Evolutionary conservation across 371 early-diverging fungal species (phyloP).

Genomic region (Umbelopsis sp.): DNA sequence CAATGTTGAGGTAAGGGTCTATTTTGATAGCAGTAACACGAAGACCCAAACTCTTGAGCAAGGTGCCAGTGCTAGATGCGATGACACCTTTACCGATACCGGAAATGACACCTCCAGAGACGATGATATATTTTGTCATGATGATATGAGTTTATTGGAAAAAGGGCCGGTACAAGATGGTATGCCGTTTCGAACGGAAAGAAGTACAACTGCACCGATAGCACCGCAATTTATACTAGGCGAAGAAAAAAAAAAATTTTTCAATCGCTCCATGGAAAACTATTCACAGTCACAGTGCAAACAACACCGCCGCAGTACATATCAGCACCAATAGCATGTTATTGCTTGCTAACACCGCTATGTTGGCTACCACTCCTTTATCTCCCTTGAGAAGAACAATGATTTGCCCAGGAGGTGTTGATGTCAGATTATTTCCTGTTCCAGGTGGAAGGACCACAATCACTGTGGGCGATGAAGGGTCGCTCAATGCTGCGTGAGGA

Average conservation of each 20-base stretch:
- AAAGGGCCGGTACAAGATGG: constrained; percentile 20
- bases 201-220: background rate
- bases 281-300: background rate
- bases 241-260: background rate
- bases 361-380: constrained; percentile 1
- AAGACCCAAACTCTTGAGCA: constrained; percentile 94
- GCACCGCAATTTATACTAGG: background rate
- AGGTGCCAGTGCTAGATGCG: constrained; percentile 95
- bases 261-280: too few species aligned
- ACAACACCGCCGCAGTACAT: constrained; percentile 2
- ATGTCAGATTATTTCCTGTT: background rate
- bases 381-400: background rate
- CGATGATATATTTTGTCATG: constrained; percentile 94
- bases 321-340: background rate
- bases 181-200: constrained; percentile 26
- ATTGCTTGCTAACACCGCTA: constrained; percentile 2
- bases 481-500: constrained; percentile 5
- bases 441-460: constrained; percentile 3
- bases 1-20: constrained; percentile 99
- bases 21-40: constrained; percentile 99
- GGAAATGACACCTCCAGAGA: constrained; percentile 98
- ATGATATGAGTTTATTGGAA: constrained; percentile 20
- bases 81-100: constrained; percentile 99
- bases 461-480: constrained; percentile 1
- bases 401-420: background rate